Conservation (phyloP, 805 yeast genomes). For the Kodamaea kakaduensis region DNA sequence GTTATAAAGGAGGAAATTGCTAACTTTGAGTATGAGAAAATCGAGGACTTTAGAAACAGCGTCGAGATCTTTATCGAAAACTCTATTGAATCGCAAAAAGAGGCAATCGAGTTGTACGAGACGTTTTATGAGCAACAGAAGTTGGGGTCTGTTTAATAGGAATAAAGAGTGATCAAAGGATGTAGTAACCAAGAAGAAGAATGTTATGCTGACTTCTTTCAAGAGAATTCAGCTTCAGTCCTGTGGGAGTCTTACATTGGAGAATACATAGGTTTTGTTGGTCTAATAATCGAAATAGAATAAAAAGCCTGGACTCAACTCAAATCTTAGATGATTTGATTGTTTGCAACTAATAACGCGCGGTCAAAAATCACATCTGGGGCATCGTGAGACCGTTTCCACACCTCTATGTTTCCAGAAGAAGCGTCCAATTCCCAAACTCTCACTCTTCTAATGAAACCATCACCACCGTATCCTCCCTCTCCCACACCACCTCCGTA, state of each 20-base stretch:
- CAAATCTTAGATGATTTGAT: constrained; percentile 18
- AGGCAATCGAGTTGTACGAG: constrained; percentile 83
- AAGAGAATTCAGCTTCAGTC: too few species aligned
- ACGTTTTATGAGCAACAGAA: constrained; percentile 64
- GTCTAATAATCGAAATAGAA: too few species aligned
- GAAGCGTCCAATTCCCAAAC: constrained; percentile 60
- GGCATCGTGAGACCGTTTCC: constrained; percentile 68
- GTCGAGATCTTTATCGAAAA: constrained; percentile 90
- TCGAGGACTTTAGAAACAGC: constrained; percentile 80
- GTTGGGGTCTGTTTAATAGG: constrained; percentile 12
- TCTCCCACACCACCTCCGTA: constrained; percentile 93
- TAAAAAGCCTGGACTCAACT: too few species aligned
- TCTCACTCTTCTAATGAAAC: constrained; percentile 73
- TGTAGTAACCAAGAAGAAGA: too few species aligned
- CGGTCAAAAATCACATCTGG: constrained; percentile 47
- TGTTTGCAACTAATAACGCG: constrained; percentile 47
- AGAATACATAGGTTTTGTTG: too few species aligned
- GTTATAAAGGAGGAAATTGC: constrained; percentile 66
- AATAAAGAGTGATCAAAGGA: too few species aligned
- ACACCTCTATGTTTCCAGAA: constrained; percentile 48
- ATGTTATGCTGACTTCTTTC: too few species aligned
- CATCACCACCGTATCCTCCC: constrained; percentile 95
- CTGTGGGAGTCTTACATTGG: too few species aligned
- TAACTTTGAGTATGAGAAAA: constrained; percentile 67
- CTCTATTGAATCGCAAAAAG: constrained; percentile 89